Evolutionary conservation across 805 yeast species (phyloP).

Genomic region (Candida montana): DNA sequence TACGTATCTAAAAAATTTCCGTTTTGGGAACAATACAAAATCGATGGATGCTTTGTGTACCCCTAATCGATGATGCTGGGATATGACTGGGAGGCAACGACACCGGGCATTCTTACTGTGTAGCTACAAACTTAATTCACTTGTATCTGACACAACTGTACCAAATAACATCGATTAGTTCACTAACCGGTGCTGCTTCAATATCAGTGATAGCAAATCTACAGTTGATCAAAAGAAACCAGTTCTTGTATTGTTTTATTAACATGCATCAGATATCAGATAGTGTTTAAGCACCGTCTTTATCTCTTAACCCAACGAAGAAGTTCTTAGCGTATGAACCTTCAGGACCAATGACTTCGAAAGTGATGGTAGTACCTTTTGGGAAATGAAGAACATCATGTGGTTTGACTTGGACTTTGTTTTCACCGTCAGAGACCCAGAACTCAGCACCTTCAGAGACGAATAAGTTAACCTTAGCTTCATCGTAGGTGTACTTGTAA

Average conservation of each 20-base stretch:
- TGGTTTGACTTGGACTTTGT: conserved; percentile 49
- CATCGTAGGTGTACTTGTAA: conserved; percentile 63
- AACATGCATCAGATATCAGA: neutral
- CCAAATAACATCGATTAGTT: no score
- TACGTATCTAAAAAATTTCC: neutral
- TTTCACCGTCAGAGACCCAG: conserved; percentile 58
- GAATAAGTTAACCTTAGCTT: conserved; percentile 64
- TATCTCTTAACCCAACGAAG: conserved; percentile 57
- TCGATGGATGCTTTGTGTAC: no score
- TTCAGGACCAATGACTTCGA: conserved; percentile 47
- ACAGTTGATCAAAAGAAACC: neutral
- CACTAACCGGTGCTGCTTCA: no score
- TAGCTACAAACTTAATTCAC: no score
- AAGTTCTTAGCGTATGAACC: conserved; percentile 53
- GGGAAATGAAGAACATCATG: conserved; percentile 66
- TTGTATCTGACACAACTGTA: no score
- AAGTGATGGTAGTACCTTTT: conserved; percentile 63
- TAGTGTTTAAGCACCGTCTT: conserved; percentile 25
- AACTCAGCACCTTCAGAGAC: conserved; percentile 55
- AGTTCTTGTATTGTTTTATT: conserved; percentile 1
- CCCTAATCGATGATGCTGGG: no score
- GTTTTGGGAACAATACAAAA: neutral
- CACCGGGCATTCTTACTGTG: no score
- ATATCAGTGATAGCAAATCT: no score
- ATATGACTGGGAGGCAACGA: no score